Evolutionary conservation across 2,329 filamentous ascomycete species (phyloP).

Genomic region (Venturia effusa): DNA sequence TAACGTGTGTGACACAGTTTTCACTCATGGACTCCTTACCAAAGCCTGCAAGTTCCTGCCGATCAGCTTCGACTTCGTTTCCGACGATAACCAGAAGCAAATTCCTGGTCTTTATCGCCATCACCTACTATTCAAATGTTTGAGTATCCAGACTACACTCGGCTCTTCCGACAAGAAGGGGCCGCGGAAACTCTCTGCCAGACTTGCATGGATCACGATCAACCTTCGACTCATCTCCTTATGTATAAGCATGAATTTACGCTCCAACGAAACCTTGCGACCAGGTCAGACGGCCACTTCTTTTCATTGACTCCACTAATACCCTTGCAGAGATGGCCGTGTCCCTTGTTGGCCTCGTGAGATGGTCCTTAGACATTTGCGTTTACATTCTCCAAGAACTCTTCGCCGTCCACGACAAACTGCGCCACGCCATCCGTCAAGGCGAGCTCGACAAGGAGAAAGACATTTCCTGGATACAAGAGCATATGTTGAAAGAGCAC

Average conservation of each 20-base stretch:
- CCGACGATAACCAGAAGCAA: constrained; percentile 56
- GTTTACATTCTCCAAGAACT: constrained; percentile 46
- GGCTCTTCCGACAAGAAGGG: constrained; percentile 53
- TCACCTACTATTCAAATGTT: constrained; percentile 63
- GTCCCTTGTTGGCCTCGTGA: constrained; percentile 61
- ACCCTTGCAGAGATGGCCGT: constrained; percentile 55
- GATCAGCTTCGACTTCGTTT: constrained; percentile 65
- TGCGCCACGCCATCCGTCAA: constrained; percentile 24
- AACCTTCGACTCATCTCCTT: constrained; percentile 59
- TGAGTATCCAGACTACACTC: constrained; percentile 70
- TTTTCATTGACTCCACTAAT: neutral
- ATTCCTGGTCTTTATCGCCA: constrained; percentile 29
- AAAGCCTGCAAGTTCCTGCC: constrained; percentile 43
- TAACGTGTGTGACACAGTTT: constrained; percentile 18
- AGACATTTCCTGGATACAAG: constrained; percentile 9
- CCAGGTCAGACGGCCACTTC: constrained; percentile 13
- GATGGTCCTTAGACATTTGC: constrained; percentile 63
- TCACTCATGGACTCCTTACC: constrained; percentile 44
- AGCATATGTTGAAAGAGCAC: constrained; percentile 14
- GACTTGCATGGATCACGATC: constrained; percentile 63
- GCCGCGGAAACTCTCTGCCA: constrained; percentile 52
- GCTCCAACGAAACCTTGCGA: constrained; percentile 30
- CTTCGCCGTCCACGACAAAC: constrained; percentile 31
- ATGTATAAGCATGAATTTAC: constrained; percentile 53
- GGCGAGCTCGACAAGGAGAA: constrained; percentile 11